These are phyloP conservation scores for Lachancea lanzarotensis DNA, from an alignment of 805 yeast genomes.

Conservation along the genomic window DNA sequence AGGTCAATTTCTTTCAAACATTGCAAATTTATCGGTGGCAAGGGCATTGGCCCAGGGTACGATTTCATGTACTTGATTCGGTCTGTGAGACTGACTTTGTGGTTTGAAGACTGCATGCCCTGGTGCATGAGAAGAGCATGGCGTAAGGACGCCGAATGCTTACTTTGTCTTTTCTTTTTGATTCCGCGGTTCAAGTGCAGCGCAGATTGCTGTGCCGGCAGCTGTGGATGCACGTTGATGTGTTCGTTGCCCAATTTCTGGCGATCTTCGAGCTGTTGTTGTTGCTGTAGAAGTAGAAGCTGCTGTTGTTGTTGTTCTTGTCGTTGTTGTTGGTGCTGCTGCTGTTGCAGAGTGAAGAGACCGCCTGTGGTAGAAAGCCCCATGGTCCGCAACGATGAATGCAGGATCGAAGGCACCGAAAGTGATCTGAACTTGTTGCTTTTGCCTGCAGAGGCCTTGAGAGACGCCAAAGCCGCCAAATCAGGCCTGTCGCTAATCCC, in stretches of 20 bases:
- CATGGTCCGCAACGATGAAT: slow-evolving; percentile 27
- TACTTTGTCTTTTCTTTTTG: slow-evolving; percentile 7
- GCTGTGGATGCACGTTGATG: slow-evolving; percentile 11
- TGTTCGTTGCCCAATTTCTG: not conserved
- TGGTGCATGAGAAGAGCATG: slow-evolving; percentile 18
- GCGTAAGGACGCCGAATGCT: slow-evolving; percentile 9
- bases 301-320: slow-evolving; percentile 5
- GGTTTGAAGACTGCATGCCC: slow-evolving; percentile 10
- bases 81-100: slow-evolving; percentile 21
- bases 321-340: slow-evolving; percentile 10
- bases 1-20: slow-evolving; percentile 80
- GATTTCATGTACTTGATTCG: slow-evolving; percentile 19
- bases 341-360: slow-evolving; percentile 1
- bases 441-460: slow-evolving; percentile 7
- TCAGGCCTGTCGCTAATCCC: slow-evolving; percentile 15
- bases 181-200: slow-evolving; percentile 8
- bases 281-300: slow-evolving; percentile 14
- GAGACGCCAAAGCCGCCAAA: slow-evolving; percentile 5
- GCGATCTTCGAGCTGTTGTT: not conserved
- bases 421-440: slow-evolving; percentile 27
- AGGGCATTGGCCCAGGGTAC: slow-evolving; percentile 36
- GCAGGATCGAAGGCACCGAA: slow-evolving; percentile 31
- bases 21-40: slow-evolving; percentile 80
- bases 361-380: slow-evolving; percentile 6
- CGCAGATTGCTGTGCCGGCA: slow-evolving; percentile 9